A percentile compares a stretch with the other conserved stretches of the same genome.
Conservation (phyloP, 2,329 filamentous ascomycete genomes). For the Monilinia aucupariae region DNA sequence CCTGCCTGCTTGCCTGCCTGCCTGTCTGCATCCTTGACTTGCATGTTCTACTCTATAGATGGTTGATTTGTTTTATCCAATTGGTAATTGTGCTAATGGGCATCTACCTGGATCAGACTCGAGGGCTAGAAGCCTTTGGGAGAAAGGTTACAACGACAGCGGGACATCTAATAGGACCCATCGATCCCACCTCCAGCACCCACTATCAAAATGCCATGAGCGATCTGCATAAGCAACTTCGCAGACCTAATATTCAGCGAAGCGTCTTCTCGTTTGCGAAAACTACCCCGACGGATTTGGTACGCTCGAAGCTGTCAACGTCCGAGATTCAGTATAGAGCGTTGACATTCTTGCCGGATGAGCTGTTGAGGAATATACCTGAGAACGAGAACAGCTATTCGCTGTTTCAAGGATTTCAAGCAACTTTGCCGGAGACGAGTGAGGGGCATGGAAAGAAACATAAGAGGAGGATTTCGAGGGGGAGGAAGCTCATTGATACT, state of each 20-base stretch:
- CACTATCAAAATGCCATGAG: slow-evolving; percentile 85
- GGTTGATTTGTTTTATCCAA: slow-evolving; percentile 1
- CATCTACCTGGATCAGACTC: slow-evolving; percentile 50
- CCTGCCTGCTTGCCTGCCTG: no score
- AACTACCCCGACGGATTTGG: slow-evolving; percentile 87
- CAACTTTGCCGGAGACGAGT: slow-evolving; percentile 66
- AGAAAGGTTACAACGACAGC: slow-evolving; percentile 94
- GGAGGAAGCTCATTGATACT: slow-evolving; percentile 68
- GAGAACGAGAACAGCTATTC: slow-evolving; percentile 83
- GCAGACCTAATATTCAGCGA: slow-evolving; percentile 76
- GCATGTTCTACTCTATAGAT: background rate
- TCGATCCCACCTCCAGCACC: slow-evolving; percentile 50
- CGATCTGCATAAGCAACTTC: slow-evolving; percentile 83
- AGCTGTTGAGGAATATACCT: slow-evolving; percentile 82
- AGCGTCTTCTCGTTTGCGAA: slow-evolving; percentile 87
- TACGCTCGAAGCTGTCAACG: slow-evolving; percentile 84
- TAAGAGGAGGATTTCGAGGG: slow-evolving; percentile 64
- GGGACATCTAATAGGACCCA: slow-evolving; percentile 74
- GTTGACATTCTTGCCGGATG: slow-evolving; percentile 80
- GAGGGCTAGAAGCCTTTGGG: slow-evolving; percentile 85
- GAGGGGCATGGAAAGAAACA: slow-evolving; percentile 64
- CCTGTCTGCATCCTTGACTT: no score
- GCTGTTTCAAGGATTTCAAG: slow-evolving; percentile 93
- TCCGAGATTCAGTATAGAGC: slow-evolving; percentile 92
- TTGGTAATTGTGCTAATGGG: slow-evolving; percentile 6